These are phyloP conservation scores for Rhododendron mucronatum DNA, from an alignment of 148 eudicot genomes.

Conservation along the genomic window DNA sequence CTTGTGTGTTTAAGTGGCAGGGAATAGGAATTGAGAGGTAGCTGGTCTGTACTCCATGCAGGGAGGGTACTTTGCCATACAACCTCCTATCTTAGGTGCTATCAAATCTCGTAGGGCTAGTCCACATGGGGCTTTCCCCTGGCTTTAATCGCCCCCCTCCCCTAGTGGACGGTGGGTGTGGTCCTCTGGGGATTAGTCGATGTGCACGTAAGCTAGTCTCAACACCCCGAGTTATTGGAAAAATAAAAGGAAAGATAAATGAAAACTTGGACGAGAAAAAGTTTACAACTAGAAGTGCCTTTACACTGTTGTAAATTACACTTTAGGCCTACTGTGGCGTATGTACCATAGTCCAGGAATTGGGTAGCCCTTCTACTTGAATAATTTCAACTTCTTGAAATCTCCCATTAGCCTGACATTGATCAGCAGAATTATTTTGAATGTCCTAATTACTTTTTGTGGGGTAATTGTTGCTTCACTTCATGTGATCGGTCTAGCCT, in stretches of 20 bases:
- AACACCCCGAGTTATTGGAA: not conserved
- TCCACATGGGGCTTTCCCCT: not conserved
- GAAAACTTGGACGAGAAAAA: not conserved
- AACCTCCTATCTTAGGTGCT: not conserved
- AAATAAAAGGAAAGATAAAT: not conserved
- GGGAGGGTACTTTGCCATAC: not conserved
- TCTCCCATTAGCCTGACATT: not conserved
- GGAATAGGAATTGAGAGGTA: not conserved
- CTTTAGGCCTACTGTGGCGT: not conserved
- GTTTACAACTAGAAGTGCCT: not conserved
- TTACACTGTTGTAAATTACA: not conserved
- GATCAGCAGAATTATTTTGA: not conserved
- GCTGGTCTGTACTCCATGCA: not conserved
- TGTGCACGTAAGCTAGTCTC: not conserved
- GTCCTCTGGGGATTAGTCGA: not conserved
- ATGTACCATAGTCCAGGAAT: not conserved
- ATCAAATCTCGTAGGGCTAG: not conserved
- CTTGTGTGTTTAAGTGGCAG: not conserved
- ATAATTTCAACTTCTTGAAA: not conserved
- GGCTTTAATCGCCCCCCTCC: not conserved
- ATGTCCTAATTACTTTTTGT: not conserved
- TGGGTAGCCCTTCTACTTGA: not conserved
- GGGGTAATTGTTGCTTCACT: not conserved
- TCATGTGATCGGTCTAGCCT: constrained; percentile 5
- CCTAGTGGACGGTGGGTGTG: not conserved